Conservation (phyloP, 495 filamentous ascomycete species). For the Jackrogersella multiformis region DNA sequence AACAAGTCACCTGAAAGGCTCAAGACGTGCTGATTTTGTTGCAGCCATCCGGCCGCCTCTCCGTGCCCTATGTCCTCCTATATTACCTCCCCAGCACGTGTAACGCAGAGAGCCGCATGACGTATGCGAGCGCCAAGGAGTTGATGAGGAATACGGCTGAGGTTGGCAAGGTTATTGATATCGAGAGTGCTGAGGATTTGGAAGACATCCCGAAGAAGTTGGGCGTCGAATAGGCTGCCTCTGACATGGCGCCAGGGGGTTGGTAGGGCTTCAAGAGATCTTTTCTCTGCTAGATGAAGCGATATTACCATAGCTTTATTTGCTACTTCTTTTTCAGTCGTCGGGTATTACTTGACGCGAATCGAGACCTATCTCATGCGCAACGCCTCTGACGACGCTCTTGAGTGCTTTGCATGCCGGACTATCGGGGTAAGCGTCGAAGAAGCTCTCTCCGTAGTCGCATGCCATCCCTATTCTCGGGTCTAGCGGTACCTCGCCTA, state of each 20-base stretch:
- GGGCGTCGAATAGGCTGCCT: slow-evolving; percentile 50
- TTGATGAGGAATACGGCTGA: slow-evolving; percentile 90
- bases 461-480: slow-evolving; percentile 94
- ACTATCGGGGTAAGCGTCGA: slow-evolving; percentile 91
- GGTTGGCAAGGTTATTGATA: slow-evolving; percentile 81
- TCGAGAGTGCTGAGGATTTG: slow-evolving; percentile 79
- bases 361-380: slow-evolving; percentile 68
- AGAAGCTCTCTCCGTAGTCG: slow-evolving; percentile 97
- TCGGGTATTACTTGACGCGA: slow-evolving; percentile 50
- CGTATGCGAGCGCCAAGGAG: slow-evolving; percentile 95
- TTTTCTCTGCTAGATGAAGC: slow-evolving; percentile 14
- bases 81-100: slow-evolving; percentile 92
- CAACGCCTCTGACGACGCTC: slow-evolving; percentile 76
- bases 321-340: slow-evolving; percentile 35
- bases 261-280: background rate
- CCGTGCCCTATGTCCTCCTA: slow-evolving; percentile 85
- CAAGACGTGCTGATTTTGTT: slow-evolving; percentile 12
- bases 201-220: slow-evolving; percentile 76
- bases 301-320: slow-evolving; percentile 21
- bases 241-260: background rate
- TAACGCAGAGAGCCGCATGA: slow-evolving; percentile 84
- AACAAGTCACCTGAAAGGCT: background rate
- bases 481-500: slow-evolving; percentile 92
- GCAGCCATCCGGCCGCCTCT: slow-evolving; percentile 57
- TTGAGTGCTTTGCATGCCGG: slow-evolving; percentile 83